Conservation (phyloP, 352 stramenopile species). For the Globisporangium acanthophoron region DNA sequence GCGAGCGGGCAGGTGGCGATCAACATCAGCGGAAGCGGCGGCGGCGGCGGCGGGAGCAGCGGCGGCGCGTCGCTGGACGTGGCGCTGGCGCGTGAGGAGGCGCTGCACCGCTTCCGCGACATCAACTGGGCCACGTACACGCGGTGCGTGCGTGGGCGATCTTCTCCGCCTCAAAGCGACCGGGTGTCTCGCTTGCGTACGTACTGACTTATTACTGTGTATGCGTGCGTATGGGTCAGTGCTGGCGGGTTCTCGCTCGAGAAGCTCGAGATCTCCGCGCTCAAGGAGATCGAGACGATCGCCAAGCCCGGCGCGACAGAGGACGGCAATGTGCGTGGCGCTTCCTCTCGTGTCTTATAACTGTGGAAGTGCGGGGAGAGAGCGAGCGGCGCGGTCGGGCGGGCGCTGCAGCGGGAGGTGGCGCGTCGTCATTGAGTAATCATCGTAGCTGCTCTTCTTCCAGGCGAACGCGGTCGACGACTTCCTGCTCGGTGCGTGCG, state of each 20-base stretch:
- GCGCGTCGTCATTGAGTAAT: conserved; percentile 13
- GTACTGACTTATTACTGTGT: background rate
- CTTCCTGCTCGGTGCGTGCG: conserved; percentile 43
- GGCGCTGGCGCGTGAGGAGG: conserved; percentile 69
- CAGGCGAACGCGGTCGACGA: conserved; percentile 69
- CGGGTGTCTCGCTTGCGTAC: background rate
- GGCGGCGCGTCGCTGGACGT: conserved; percentile 47
- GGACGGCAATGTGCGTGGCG: conserved; percentile 42
- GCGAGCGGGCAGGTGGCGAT: conserved; percentile 62
- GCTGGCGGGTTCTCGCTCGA: conserved; percentile 77
- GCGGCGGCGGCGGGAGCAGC: conserved; percentile 24
- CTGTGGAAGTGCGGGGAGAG: background rate
- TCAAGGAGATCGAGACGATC: conserved; percentile 79
- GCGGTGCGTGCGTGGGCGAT: conserved; percentile 25
- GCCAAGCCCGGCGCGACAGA: conserved; percentile 54
- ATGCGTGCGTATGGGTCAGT: conserved; percentile 13
- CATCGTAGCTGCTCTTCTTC: conserved; percentile 14
- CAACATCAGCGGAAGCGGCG: conserved; percentile 44
- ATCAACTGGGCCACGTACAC: conserved; percentile 90
- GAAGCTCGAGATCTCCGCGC: conserved; percentile 78
- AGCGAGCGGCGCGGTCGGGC: background rate
- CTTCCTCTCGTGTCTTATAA: background rate
- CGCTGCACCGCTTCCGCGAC: conserved; percentile 81
- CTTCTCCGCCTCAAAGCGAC: too few species aligned
- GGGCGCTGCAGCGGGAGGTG: background rate